These are phyloP conservation scores for Phytophthora sp. DNA, from an alignment of 352 stramenopile genomes.

Conservation along the genomic window DNA sequence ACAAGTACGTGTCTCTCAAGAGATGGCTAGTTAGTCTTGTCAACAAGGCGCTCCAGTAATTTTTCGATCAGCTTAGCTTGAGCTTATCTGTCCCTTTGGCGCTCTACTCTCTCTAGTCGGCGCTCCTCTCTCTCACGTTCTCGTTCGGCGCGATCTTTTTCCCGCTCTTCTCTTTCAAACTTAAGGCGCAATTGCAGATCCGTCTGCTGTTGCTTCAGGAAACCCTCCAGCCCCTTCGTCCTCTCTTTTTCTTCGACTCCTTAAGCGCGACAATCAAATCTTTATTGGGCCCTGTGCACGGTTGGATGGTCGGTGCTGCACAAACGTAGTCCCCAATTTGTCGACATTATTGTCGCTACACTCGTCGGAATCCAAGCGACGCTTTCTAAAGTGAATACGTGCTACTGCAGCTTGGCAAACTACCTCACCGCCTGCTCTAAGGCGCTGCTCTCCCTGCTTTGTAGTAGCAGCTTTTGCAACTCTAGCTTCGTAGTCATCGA, in stretches of 20 bases:
- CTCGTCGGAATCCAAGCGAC: no score
- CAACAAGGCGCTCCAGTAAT: not conserved
- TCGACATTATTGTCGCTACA: no score
- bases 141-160: slow-evolving; percentile 3
- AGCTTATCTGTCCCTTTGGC: slow-evolving; percentile 1
- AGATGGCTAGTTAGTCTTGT: not conserved
- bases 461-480: not conserved
- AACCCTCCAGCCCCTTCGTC: not conserved
- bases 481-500: not conserved
- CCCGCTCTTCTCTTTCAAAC: slow-evolving; percentile 10
- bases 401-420: not conserved
- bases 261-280: no score
- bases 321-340: no score
- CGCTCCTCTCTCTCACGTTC: not conserved
- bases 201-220: not conserved
- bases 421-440: not conserved
- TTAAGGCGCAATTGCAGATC: not conserved
- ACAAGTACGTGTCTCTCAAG: not conserved
- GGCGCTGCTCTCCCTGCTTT: no score
- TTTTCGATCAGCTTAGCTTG: not conserved
- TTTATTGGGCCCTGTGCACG: no score
- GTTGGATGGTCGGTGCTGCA: no score
- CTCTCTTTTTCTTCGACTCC: not conserved
- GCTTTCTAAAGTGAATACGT: not conserved
- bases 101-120: slow-evolving; percentile 1